phyloP scores from a whole-genome alignment of 345 rosid species.

The Eutrema heterophyllum region DNA sequence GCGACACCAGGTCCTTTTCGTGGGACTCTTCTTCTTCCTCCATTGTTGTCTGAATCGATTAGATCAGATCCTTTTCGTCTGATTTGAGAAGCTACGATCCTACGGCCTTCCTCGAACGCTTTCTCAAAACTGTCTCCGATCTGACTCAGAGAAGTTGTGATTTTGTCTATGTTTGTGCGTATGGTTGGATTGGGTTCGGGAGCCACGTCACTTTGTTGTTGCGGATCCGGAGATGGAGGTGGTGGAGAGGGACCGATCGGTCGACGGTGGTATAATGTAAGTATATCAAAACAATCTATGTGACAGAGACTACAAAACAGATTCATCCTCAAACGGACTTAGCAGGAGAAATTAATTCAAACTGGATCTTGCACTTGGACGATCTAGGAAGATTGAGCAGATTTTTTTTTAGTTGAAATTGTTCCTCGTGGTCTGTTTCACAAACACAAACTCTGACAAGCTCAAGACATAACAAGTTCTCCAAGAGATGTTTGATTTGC shows the following conservation, averaged over 20 bases:
- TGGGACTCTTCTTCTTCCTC: too few species aligned
- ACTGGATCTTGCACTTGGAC: neutral
- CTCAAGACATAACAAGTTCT: neutral
- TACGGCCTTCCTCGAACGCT: conserved; percentile 87
- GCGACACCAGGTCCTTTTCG: too few species aligned
- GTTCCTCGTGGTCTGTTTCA: neutral
- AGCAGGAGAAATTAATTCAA: neutral
- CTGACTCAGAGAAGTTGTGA: conserved; percentile 73
- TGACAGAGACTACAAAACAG: too few species aligned
- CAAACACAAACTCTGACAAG: neutral
- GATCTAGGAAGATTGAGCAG: neutral
- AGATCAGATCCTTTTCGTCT: conserved; percentile 53
- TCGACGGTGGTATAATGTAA: too few species aligned
- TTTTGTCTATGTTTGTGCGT: conserved; percentile 66
- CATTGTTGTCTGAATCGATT: conserved; percentile 26
- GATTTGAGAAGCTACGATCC: conserved; percentile 69
- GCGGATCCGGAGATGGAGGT: neutral
- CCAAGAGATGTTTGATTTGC: neutral
- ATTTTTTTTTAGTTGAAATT: neutral
- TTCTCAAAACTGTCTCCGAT: conserved; percentile 87
- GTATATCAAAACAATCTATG: too few species aligned
- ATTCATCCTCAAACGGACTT: too few species aligned
- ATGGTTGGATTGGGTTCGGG: conserved; percentile 36
- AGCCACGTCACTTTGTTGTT: conserved; percentile 14
- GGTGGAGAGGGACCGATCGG: too few species aligned